These are phyloP conservation scores for Cicer arietinum DNA, from an alignment of 306 rosid genomes.

Conservation along the genomic window DNA sequence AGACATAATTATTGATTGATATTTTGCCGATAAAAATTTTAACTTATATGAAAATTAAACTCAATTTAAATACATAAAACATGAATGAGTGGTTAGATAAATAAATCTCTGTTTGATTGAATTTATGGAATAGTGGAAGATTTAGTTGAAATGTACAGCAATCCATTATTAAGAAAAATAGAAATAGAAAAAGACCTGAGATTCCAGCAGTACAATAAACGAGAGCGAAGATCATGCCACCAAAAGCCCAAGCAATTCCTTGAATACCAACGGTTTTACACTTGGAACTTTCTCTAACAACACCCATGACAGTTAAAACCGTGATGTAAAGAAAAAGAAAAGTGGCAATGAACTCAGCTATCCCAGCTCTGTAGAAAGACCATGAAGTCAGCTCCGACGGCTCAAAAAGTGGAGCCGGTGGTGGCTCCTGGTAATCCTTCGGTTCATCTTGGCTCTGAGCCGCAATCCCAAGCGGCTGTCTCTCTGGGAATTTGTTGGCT, in stretches of 20 bases:
- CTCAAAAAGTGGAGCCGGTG: slow-evolving; percentile 58
- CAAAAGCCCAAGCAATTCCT: slow-evolving; percentile 65
- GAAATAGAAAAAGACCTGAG: slow-evolving; percentile 47
- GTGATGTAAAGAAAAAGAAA: slow-evolving; percentile 60
- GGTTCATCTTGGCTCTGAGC: slow-evolving; percentile 60
- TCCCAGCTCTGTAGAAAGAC: slow-evolving; percentile 60
- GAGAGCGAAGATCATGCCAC: slow-evolving; percentile 66
- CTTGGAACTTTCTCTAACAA: neutral
- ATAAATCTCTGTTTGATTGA: no score
- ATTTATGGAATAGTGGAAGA: no score
- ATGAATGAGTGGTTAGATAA: no score
- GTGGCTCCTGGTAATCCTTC: slow-evolving; percentile 60
- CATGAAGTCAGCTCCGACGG: slow-evolving; percentile 51
- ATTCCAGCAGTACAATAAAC: slow-evolving; percentile 64
- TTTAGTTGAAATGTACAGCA: no score
- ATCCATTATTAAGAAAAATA: no score
- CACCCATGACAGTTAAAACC: slow-evolving; percentile 57
- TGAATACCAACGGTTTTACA: slow-evolving; percentile 54
- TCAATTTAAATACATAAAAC: no score
- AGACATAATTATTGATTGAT: no score
- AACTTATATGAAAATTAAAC: no score
- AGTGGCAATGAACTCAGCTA: slow-evolving; percentile 60
- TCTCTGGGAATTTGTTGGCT: slow-evolving; percentile 60
- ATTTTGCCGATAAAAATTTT: no score
- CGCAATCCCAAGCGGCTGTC: slow-evolving; percentile 57